Evolutionary conservation across 1,284 basidiomycete genomes (phyloP).

Genomic region (Ustilago tritici): DNA sequence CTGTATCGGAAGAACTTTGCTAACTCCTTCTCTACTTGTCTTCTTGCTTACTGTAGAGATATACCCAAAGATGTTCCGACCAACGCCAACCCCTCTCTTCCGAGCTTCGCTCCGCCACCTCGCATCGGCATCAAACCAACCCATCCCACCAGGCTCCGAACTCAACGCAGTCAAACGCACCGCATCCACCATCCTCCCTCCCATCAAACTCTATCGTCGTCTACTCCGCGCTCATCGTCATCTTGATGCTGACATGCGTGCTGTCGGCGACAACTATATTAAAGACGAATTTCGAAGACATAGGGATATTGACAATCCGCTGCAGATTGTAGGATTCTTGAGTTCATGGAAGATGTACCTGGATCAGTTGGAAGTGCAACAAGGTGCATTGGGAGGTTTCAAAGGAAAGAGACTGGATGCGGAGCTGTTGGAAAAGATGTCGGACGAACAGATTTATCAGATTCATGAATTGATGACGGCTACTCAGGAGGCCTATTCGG

Average conservation of each 20-base stretch:
- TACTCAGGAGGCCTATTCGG: constrained; percentile 59
- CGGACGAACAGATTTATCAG: constrained; percentile 70
- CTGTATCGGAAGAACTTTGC: background rate
- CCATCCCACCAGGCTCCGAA: constrained; percentile 40
- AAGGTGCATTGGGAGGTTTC: constrained; percentile 40
- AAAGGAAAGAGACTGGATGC: constrained; percentile 56
- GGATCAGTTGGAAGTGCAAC: constrained; percentile 59
- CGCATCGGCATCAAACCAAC: constrained; percentile 43
- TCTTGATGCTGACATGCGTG: constrained; percentile 66
- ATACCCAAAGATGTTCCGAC: constrained; percentile 29
- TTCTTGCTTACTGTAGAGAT: background rate
- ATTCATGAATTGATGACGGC: constrained; percentile 67
- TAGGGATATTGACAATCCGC: constrained; percentile 62
- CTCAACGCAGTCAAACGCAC: constrained; percentile 42
- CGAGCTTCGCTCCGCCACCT: constrained; percentile 29
- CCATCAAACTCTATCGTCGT: constrained; percentile 65
- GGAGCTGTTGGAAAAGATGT: constrained; percentile 61
- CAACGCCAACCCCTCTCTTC: constrained; percentile 18
- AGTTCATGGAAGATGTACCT: constrained; percentile 69
- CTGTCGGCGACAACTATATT: constrained; percentile 68
- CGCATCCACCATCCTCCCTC: constrained; percentile 59
- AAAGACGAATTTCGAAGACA: constrained; percentile 68
- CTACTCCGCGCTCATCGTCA: constrained; percentile 63
- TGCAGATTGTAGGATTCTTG: constrained; percentile 68
- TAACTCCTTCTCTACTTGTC: constrained; percentile 4